Evolutionary conservation across 352 stramenopile species (phyloP), one percentile per base, ranked within the genome.

Genomic region (Globisporangium cystogenes): DNA sequence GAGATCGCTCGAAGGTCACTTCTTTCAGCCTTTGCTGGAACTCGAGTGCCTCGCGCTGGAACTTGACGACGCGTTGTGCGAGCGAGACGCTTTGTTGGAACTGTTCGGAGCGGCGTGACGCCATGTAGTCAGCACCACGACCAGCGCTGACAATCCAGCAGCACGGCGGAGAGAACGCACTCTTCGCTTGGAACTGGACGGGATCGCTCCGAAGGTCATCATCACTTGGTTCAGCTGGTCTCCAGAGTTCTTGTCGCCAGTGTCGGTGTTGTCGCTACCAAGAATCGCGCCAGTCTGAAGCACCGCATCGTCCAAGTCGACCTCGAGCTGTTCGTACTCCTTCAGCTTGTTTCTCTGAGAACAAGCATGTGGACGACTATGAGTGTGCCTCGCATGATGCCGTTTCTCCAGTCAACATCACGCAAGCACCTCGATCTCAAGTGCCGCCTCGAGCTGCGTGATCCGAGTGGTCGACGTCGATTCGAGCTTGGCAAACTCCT

Each of bases 1-100:
- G 52, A 0, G 16, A 12, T 24, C 67, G 64, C n/a, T 85, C 74
- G 8, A 16, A 39, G 4, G 37, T 52, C 18, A 65, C 64, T 2
- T 69, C 53, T 21, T 64, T 65, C 7, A 85, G 57, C 20, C 74
- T 64, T 15, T 72, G 67, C 20, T 80, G 48, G 1, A 77, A 57
- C 2, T 69, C 63, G 3, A 84, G 72, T 7, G 57, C 51, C 46
- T 91, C 63, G 43, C 69, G 70, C 35, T 91, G 78, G 29, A 62
- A 70, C 52, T 86, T 85, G 8, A 91, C 81, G 1, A 89, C 68
- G n/a, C 68, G 72, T 48, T 89, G 81, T 0, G 76, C 81, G 0
- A 91, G 67, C 40, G 72, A 48, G 5, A 88, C 78, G 39, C 78
- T 89, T 35, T 91, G 81, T 29, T 89, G 72, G 55, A 91, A 91